Evolutionary conservation across 306 rosid genomes (phyloP).

Genomic region (Lathyrus tuberosus): DNA sequence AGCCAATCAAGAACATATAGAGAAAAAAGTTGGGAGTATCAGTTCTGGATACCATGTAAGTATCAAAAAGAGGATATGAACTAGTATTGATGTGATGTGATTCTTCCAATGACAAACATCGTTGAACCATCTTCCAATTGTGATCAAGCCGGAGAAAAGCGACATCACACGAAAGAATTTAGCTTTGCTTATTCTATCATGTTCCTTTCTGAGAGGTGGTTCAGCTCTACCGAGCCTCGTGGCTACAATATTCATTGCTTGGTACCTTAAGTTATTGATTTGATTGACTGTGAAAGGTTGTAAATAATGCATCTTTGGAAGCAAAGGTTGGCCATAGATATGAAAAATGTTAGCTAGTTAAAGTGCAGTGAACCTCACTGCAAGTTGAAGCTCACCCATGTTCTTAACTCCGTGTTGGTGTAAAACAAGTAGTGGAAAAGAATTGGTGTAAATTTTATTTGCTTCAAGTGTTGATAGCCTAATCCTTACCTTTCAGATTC

Average conservation of each 20-base stretch:
- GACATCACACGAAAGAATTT: slow-evolving; percentile 88
- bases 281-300: slow-evolving; percentile 91
- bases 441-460: slow-evolving; percentile 59
- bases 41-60: slow-evolving; percentile 77
- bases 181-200: slow-evolving; percentile 92
- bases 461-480: slow-evolving; percentile 83
- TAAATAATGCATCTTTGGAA: no score
- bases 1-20: slow-evolving; percentile 78
- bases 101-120: slow-evolving; percentile 88
- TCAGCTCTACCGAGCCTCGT: slow-evolving; percentile 73
- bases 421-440: slow-evolving; percentile 74
- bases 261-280: slow-evolving; percentile 69
- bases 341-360: slow-evolving; percentile 66
- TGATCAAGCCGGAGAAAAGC: slow-evolving; percentile 57
- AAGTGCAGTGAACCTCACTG: slow-evolving; percentile 72
- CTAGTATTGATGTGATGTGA: slow-evolving; percentile 65
- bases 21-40: slow-evolving; percentile 79
- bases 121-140: slow-evolving; percentile 59
- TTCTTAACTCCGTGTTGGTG: slow-evolving; percentile 82
- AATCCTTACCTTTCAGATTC: slow-evolving; percentile 80
- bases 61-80: slow-evolving; percentile 73
- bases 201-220: slow-evolving; percentile 80
- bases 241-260: slow-evolving; percentile 84
- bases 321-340: slow-evolving; percentile 71
- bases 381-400: slow-evolving; percentile 84